phyloP scores from a whole-genome alignment of 164 flowering plant genomes.

The Kingdonia uniflora region DNA sequence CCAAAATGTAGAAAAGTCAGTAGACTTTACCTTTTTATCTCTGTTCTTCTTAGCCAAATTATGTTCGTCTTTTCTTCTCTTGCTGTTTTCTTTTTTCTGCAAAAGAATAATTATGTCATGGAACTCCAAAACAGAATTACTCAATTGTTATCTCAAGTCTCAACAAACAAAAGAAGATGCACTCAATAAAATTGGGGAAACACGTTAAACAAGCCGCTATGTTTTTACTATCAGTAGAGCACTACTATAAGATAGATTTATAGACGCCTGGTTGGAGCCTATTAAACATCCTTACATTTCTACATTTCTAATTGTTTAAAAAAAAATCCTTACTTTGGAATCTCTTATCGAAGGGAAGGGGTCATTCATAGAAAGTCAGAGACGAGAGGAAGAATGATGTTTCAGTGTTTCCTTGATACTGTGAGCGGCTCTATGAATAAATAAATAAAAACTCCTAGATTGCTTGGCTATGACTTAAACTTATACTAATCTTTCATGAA shows the following conservation, averaged over 20 bases:
- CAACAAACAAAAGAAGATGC: background rate
- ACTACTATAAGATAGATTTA: too few relatives aligned
- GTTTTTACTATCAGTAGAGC: too few relatives aligned
- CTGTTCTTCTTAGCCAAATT: constrained; percentile 41
- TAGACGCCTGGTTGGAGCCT: too few relatives aligned
- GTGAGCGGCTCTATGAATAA: background rate
- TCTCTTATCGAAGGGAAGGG: too few relatives aligned
- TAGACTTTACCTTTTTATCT: constrained; percentile 48
- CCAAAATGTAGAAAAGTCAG: too few relatives aligned
- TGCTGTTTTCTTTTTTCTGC: constrained; percentile 66
- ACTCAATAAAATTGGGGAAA: background rate
- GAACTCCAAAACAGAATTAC: too few relatives aligned
- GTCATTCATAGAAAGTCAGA: background rate
- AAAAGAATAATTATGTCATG: constrained; percentile 15
- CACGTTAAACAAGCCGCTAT: too few relatives aligned
- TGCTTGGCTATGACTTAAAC: background rate
- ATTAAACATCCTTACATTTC: too few relatives aligned
- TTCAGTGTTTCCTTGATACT: background rate
- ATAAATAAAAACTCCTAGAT: background rate
- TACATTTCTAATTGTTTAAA: too few relatives aligned
- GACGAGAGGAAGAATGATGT: background rate
- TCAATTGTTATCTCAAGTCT: too few relatives aligned
- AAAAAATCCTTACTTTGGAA: too few relatives aligned
- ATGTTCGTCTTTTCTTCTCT: constrained; percentile 75
- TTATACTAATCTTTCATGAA: background rate